Evolutionary conservation across 495 filamentous ascomycete genomes (phyloP).

Genomic region (Astrocystis sublimbata): DNA sequence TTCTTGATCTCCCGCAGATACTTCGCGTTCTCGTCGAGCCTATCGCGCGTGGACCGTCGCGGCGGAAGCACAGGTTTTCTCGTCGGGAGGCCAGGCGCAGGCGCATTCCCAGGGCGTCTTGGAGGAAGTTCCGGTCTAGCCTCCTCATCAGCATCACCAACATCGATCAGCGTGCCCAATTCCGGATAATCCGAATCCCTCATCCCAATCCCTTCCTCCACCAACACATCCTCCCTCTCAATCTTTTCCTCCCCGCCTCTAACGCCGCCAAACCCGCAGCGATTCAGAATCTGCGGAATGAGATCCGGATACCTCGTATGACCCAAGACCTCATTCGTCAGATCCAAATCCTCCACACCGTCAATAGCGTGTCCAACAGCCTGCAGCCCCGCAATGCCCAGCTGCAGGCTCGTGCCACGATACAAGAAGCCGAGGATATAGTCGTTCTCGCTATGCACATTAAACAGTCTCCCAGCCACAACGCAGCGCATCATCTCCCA

Average conservation of each 20-base stretch:
- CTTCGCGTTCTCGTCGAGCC: slow-evolving; percentile 26
- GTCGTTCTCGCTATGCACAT: slow-evolving; percentile 77
- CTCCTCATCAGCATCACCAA: slow-evolving; percentile 39
- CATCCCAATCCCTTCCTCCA: slow-evolving; percentile 42
- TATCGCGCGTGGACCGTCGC: background rate
- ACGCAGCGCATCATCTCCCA: slow-evolving; percentile 73
- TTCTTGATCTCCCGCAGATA: slow-evolving; percentile 52
- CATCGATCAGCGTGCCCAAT: slow-evolving; percentile 48
- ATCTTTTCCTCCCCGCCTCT: slow-evolving; percentile 53
- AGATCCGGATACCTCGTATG: slow-evolving; percentile 72
- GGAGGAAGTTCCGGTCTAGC: slow-evolving; percentile 24
- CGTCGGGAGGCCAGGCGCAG: too few species aligned
- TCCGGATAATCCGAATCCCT: slow-evolving; percentile 31
- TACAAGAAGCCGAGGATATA: slow-evolving; percentile 77
- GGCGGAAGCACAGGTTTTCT: slow-evolving; percentile 34
- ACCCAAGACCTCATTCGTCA: slow-evolving; percentile 70
- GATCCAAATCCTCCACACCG: slow-evolving; percentile 73
- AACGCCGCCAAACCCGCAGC: slow-evolving; percentile 68
- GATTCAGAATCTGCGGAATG: slow-evolving; percentile 65
- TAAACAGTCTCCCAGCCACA: slow-evolving; percentile 71
- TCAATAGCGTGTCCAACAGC: slow-evolving; percentile 59
- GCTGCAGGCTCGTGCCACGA: slow-evolving; percentile 71
- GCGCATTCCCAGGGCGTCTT: too few species aligned
- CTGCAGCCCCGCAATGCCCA: slow-evolving; percentile 75
- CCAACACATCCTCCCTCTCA: slow-evolving; percentile 53